phyloP scores from a whole-genome alignment of 179 eudicot genomes.

The Silene noctiflora region DNA sequence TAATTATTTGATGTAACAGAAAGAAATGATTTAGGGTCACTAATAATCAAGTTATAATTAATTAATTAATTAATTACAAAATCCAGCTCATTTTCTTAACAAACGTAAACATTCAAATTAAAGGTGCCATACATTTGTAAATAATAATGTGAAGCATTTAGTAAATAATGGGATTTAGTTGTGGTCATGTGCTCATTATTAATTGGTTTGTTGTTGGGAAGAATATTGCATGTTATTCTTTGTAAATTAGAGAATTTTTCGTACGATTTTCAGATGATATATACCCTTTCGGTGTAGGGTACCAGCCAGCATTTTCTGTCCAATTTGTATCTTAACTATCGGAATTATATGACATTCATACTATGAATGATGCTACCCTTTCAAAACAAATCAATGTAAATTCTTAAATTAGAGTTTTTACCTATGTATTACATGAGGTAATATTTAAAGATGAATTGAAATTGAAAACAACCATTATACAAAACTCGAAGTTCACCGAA shows the following conservation, averaged over 20 bases:
- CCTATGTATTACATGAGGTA: too few relatives aligned
- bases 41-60: constrained; percentile 5
- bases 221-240: constrained; percentile 26
- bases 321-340: background rate
- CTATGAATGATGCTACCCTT: too few relatives aligned
- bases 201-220: constrained; percentile 30
- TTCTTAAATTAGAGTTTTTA: too few relatives aligned
- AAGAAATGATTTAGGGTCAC: background rate
- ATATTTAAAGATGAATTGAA: too few relatives aligned
- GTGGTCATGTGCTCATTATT: constrained; percentile 37
- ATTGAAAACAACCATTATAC: too few relatives aligned
- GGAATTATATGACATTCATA: background rate
- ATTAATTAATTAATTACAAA: too few relatives aligned
- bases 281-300: background rate
- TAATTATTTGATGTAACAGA: background rate
- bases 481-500: too few relatives aligned
- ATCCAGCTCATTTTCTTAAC: background rate
- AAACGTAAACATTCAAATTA: constrained; percentile 9
- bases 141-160: constrained; percentile 17
- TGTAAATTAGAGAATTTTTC: background rate
- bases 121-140: constrained; percentile 13
- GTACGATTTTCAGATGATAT: constrained; percentile 27
- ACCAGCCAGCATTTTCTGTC: constrained; percentile 23
- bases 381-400: too few relatives aligned
- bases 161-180: constrained; percentile 31